Conservation (phyloP, 2,329 filamentous ascomycete species). For the Alternaria gansuensis region DNA sequence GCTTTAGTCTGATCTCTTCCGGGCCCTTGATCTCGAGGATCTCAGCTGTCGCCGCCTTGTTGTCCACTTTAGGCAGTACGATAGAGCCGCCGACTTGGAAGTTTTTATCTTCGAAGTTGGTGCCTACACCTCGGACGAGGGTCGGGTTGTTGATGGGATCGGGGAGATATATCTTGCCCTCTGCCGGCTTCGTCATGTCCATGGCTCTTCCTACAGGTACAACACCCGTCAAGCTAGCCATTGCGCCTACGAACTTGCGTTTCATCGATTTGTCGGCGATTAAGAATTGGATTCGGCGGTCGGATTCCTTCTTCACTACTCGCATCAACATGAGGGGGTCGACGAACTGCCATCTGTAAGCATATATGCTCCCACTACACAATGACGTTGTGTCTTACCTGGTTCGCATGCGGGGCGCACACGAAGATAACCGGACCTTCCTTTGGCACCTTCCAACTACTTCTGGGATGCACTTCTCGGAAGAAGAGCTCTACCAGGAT, state of each 20-base stretch:
- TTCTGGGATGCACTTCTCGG: conserved; percentile 92
- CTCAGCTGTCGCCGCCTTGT: conserved; percentile 81
- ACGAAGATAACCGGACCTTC: conserved; percentile 92
- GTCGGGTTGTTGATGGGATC: conserved; percentile 86
- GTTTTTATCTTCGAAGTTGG: conserved; percentile 74
- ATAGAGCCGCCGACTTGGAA: conserved; percentile 74
- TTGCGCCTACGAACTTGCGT: conserved; percentile 85
- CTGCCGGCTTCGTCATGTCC: conserved; percentile 81
- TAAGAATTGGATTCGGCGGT: conserved; percentile 88
- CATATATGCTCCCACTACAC: neutral
- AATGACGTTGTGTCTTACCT: conserved; percentile 31
- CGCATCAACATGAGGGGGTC: conserved; percentile 94
- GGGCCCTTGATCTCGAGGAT: conserved; percentile 82
- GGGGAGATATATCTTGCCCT: conserved; percentile 85
- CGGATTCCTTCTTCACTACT: conserved; percentile 84
- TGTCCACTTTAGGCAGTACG: conserved; percentile 85
- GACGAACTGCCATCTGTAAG: conserved; percentile 73
- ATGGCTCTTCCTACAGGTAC: conserved; percentile 94
- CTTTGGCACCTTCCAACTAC: conserved; percentile 92
- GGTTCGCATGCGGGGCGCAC: conserved; percentile 92
- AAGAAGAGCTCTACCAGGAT: conserved; percentile 96
- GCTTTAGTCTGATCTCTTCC: conserved; percentile 85
- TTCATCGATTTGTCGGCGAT: conserved; percentile 96
- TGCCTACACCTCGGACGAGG: conserved; percentile 79
- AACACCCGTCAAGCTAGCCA: conserved; percentile 83